phyloP scores from a whole-genome alignment of 2,329 filamentous ascomycete genomes.

The Rhynchosporium graminicola region DNA sequence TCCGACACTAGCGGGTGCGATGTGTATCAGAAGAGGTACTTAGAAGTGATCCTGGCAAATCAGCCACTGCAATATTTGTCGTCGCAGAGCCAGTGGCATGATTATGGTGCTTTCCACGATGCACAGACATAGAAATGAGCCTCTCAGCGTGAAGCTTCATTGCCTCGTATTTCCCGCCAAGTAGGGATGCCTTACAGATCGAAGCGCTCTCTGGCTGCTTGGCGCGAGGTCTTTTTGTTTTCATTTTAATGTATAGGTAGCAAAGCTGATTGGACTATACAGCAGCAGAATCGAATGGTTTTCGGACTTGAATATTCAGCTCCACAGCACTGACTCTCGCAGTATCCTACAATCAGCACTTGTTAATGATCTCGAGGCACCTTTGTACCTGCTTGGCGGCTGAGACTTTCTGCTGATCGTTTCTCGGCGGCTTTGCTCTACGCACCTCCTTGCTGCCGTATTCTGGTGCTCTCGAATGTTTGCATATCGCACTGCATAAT shows the following conservation, averaged over 20 bases:
- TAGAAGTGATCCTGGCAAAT: too few relatives aligned
- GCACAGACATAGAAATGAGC: too few relatives aligned
- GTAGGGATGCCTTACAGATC: too few relatives aligned
- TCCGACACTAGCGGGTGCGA: neutral
- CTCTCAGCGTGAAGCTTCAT: too few relatives aligned
- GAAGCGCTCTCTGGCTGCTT: too few relatives aligned
- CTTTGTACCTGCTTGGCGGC: neutral
- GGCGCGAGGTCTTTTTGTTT: neutral
- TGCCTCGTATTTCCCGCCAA: too few relatives aligned
- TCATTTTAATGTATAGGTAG: too few relatives aligned
- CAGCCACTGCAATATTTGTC: too few relatives aligned
- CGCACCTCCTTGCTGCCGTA: neutral
- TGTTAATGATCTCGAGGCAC: neutral
- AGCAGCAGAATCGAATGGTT: neutral
- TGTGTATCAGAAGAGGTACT: neutral
- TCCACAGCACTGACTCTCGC: too few relatives aligned
- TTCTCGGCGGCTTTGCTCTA: conserved; percentile 1
- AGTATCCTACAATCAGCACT: neutral
- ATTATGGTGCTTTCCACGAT: too few relatives aligned
- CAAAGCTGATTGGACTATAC: neutral
- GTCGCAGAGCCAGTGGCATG: too few relatives aligned
- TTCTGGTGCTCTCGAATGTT: neutral
- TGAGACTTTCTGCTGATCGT: conserved; percentile 3
- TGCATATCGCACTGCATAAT: neutral
- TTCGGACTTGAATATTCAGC: too few relatives aligned